phyloP scores from a whole-genome alignment of 129 eudicot species.

The Artemisia argyi region DNA sequence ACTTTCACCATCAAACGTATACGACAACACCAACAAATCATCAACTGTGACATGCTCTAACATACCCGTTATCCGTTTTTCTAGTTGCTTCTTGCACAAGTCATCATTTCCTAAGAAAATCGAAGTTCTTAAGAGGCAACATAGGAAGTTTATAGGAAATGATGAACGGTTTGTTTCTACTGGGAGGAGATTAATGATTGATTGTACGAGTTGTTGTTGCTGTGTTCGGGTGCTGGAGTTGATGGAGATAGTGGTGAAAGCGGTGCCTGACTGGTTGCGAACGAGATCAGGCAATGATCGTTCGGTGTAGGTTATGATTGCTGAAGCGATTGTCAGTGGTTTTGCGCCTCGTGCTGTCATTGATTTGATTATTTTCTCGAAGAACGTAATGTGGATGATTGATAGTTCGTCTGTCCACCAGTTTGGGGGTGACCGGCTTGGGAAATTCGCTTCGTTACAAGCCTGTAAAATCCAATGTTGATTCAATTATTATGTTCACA shows the following conservation, averaged over 20 bases:
- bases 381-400: slow-evolving; percentile 62
- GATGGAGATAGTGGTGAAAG: slow-evolving; percentile 25
- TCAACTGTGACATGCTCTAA: slow-evolving; percentile 89
- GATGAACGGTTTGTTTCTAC: slow-evolving; percentile 59
- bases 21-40: slow-evolving; percentile 71
- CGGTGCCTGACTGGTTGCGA: slow-evolving; percentile 77
- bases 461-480: slow-evolving; percentile 43
- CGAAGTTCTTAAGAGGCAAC: slow-evolving; percentile 79
- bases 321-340: slow-evolving; percentile 68
- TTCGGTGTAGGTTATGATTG: slow-evolving; percentile 87
- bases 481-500: slow-evolving; percentile 5
- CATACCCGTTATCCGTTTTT: slow-evolving; percentile 66
- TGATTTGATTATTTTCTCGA: slow-evolving; percentile 55
- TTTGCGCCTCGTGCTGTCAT: slow-evolving; percentile 82
- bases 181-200: slow-evolving; percentile 67
- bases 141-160: slow-evolving; percentile 82
- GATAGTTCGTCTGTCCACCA: slow-evolving; percentile 99
- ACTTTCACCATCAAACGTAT: slow-evolving; percentile 81
- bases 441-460: slow-evolving; percentile 89
- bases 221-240: slow-evolving; percentile 42
- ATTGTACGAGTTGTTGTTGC: slow-evolving; percentile 59
- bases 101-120: slow-evolving; percentile 61
- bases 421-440: slow-evolving; percentile 95
- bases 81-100: slow-evolving; percentile 61
- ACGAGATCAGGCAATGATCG: slow-evolving; percentile 69